Base-by-base conservation (phyloP, 1,139 yeast genomes). In the Geotrichum cucujoidarum region DNA sequence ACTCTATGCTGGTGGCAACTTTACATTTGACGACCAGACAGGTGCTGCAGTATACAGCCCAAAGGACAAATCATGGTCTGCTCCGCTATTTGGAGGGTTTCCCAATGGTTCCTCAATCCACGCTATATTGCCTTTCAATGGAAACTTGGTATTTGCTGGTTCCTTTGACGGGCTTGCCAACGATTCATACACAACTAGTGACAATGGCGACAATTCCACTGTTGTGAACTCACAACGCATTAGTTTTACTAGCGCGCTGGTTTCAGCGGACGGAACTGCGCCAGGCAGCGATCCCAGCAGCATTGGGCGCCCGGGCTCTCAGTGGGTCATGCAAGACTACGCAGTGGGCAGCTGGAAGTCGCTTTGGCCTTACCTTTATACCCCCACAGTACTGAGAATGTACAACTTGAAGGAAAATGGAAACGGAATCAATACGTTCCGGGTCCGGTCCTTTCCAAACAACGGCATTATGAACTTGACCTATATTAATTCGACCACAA, bases 381-480 rank as follows among this genome's bases (percentile, higher is more conserved):
- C 70, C 5, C 96, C 97, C 0, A 79, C 94, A 0, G 83, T 85
- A 56, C 73, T 88, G 14, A 72, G 97, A 52, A 62, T 92, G 6
- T 85, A 79, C 62, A 79, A 87, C 54, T 58, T 69, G 2, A 66
- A 69, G 11, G 70, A 72, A 6, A 72, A 72, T 33, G 70, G 73
- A 45, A 68, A 71, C 40, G 83, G 85, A 8, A 78, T 86, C 3
- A 74, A 81, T 50, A 57, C 75, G 6, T 90, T 89, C 65, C 75
- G 97, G 59, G 71, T 92, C 18, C 70, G 84, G 45, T 80, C 96
- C 0, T 71, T 76, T 49, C 97, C 97, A 1, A 76, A 88, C 39
- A 77, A 83, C 57, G 90, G 97, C 57, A 90, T 90, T 54, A 85
- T 92, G 95, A 92, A 92, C 62, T 67, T 92, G 56, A 81, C 95